These are phyloP conservation scores for Claviceps sp. DNA, from an alignment of 2,329 filamentous ascomycete species.

Conservation along the genomic window DNA sequence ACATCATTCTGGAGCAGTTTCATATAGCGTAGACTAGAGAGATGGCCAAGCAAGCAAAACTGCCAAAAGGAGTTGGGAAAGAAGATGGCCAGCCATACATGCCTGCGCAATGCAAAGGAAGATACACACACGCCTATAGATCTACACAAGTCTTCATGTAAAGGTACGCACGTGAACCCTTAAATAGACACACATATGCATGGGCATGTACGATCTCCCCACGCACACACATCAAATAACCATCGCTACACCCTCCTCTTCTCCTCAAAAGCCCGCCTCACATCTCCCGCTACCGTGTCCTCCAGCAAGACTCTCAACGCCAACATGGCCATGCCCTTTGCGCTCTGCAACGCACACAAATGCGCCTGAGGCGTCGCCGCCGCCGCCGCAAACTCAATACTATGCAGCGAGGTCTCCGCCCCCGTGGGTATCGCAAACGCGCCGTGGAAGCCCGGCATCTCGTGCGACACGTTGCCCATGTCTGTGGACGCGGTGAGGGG, in stretches of 20 bases:
- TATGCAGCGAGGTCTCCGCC: constrained; percentile 23
- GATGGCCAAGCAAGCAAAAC: too few relatives aligned
- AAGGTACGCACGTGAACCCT: background rate
- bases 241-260: background rate
- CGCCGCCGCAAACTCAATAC: constrained; percentile 28
- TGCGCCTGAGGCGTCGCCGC: constrained; percentile 28
- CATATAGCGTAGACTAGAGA: too few relatives aligned
- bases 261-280: constrained; percentile 2
- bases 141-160: too few relatives aligned
- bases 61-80: too few relatives aligned
- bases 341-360: constrained; percentile 26
- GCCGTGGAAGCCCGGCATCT: constrained; percentile 33
- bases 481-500: constrained; percentile 30
- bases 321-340: constrained; percentile 30
- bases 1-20: too few relatives aligned
- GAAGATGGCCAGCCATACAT: too few relatives aligned
- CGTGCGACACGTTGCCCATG: constrained; percentile 38
- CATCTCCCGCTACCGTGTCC: constrained; percentile 2
- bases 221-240: background rate
- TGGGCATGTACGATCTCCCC: background rate
- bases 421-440: constrained; percentile 30
- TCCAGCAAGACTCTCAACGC: constrained; percentile 18
- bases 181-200: background rate
- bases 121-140: too few relatives aligned
- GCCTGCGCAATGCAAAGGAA: too few relatives aligned